Base-by-base conservation (phyloP, 164 flowering plant genomes). In the Sextonia rubra region DNA sequence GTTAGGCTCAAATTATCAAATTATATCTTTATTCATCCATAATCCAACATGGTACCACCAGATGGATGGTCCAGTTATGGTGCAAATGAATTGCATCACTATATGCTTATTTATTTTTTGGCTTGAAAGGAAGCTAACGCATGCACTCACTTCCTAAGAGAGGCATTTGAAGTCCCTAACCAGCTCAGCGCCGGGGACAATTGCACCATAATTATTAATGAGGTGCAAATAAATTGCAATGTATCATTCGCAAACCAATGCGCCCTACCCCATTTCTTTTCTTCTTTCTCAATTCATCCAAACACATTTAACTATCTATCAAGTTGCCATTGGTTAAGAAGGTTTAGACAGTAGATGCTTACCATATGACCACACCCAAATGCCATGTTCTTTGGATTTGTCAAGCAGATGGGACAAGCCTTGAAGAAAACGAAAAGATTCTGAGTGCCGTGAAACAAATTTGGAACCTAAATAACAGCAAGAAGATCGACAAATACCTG, bases 341-440 rank as follows among this genome's bases (percentile, higher is more conserved):
- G 17, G 58, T 18, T 20, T 52, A 27, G 44, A 32, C 25, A 60
- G 44, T 37, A 37, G 2, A 74, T 61, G 63, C 88, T 80, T 79
- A 92, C 97, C 85, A 78, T 69, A 76, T 92, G 97, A 70, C 97
- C 97, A 64, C 97, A 92, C 47, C 89, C 90, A 77, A 92, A 92
- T 76, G 97, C 97, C 95, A 90, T 84, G 80, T 92, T 78, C 82
- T 84, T 92, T 15, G 86, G 86, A 68, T 87, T 89, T 68, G 91
- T 86, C 83, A 88, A 83, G 86, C 97, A 92, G 71, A 92, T 88
- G 29, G 93, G 93, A 74, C 97, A 92, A 30, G 80, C 88, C 93
- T 90, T 55, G 48, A 15, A 66, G n/a, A 22, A 18, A 1, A 12
- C 29, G 32, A 18, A 20, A 69, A n/a, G 27, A 56, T 25, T 56